A percentile compares a stretch with the other conserved stretches of the same genome.
Conservation (phyloP, 2,329 filamentous ascomycete genomes). For the Fusarium mangiferae region DNA sequence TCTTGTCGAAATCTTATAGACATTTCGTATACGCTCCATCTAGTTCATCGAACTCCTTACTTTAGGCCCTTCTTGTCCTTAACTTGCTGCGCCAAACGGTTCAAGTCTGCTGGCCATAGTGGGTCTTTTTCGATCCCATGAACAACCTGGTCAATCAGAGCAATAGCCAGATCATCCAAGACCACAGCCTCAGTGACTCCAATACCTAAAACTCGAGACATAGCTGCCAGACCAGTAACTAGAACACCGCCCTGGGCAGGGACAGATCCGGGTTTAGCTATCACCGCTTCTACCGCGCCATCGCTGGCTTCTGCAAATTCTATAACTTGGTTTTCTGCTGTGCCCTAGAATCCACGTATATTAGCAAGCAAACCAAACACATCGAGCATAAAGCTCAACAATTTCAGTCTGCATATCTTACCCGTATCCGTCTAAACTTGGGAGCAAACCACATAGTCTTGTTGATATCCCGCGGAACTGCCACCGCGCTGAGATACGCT, state of each 20-base stretch:
- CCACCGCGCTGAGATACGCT: not conserved
- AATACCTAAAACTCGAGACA: not conserved
- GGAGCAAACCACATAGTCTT: not conserved
- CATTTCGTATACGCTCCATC: no score
- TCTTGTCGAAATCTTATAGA: not conserved
- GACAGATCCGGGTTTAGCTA: not conserved
- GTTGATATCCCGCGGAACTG: not conserved
- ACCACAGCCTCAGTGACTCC: not conserved
- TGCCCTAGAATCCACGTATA: not conserved
- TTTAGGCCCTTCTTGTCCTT: not conserved
- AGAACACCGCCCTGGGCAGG: not conserved
- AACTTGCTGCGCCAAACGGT: not conserved
- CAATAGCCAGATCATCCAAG: not conserved
- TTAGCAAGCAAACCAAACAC: not conserved
- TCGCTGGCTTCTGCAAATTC: not conserved
- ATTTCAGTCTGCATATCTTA: not conserved
- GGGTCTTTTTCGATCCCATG: not conserved
- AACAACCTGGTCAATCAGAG: not conserved
- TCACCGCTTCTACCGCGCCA: not conserved
- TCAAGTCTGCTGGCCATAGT: not conserved
- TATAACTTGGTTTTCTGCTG: not conserved
- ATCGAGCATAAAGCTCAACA: rapidly evolving
- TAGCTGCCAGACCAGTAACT: rapidly evolving
- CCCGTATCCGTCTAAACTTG: not conserved
- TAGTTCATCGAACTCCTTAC: rapidly evolving